These are phyloP conservation scores for Knoxdaviesia capensis DNA, from an alignment of 2,329 filamentous ascomycete species.

Conservation along the genomic window DNA sequence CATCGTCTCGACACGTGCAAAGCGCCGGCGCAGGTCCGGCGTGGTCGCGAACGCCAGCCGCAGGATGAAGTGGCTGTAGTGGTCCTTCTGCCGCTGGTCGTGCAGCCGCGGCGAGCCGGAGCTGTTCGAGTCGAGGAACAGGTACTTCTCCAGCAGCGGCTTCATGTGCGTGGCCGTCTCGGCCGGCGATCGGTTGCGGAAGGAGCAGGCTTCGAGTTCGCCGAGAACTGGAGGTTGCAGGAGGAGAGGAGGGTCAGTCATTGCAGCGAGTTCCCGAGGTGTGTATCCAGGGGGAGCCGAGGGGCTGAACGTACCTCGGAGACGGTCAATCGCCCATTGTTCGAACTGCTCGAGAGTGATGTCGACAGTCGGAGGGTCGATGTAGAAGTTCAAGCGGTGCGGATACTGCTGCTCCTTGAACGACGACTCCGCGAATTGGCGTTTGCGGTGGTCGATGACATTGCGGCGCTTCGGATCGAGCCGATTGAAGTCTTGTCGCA, in stretches of 20 bases:
- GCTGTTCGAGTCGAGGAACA: constrained; percentile 60
- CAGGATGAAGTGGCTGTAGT: constrained; percentile 95
- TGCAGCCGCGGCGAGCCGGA: constrained; percentile 38
- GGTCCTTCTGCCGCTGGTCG: constrained; percentile 74
- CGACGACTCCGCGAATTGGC: constrained; percentile 60
- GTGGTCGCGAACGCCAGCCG: constrained; percentile 82
- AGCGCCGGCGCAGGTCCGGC: constrained; percentile 73
- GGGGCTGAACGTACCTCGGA: constrained; percentile 40
- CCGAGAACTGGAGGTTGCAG: constrained; percentile 41
- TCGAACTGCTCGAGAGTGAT: constrained; percentile 96
- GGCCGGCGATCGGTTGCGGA: constrained; percentile 68
- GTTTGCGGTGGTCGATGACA: constrained; percentile 60
- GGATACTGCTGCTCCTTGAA: constrained; percentile 67
- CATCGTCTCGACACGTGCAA: constrained; percentile 70
- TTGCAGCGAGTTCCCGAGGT: constrained; percentile 6
- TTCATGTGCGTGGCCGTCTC: constrained; percentile 75
- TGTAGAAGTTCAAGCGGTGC: constrained; percentile 82
- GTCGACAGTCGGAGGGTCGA: constrained; percentile 70
- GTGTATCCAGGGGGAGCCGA: neutral
- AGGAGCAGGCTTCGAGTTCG: constrained; percentile 84
- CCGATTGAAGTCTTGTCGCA: constrained; percentile 29
- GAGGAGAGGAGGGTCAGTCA: neutral
- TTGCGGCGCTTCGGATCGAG: constrained; percentile 55
- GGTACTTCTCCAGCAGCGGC: constrained; percentile 68
- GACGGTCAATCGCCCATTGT: constrained; percentile 88